A percentile compares a stretch with the other conserved stretches of the same genome.
Evolutionary conservation across 257 asterid species (phyloP).

Genomic region (Orobanche coerulescens): DNA sequence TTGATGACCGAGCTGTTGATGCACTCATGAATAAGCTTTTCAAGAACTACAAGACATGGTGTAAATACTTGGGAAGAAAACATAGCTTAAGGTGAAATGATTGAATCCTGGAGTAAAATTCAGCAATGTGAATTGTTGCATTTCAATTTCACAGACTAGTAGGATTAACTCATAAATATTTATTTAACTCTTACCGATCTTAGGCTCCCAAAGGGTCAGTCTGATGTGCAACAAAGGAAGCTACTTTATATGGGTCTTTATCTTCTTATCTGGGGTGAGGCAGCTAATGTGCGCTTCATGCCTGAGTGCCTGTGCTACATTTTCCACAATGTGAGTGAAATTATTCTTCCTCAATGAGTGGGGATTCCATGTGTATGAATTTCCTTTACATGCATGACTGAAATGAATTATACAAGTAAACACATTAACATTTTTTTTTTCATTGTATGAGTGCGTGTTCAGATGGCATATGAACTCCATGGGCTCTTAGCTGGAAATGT

Average conservation of each 20-base stretch:
- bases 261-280: constrained; percentile 99
- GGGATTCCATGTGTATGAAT: constrained; percentile 7
- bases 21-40: constrained; percentile 86
- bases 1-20: constrained; percentile 92
- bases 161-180: constrained; percentile 13
- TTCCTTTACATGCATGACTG: neutral
- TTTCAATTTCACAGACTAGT: neutral
- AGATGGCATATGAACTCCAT: constrained; percentile 99
- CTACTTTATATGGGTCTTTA: constrained; percentile 95
- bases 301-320: constrained; percentile 99
- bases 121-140: neutral
- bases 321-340: constrained; percentile 76
- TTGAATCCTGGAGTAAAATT: constrained; percentile 1
- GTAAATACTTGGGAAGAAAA: constrained; percentile 85
- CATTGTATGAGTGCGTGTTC: constrained; percentile 19
- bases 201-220: constrained; percentile 85
- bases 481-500: constrained; percentile 99
- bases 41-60: constrained; percentile 98
- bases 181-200: constrained; percentile 16
- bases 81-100: constrained; percentile 84
- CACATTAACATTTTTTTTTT: constrained; percentile 5
- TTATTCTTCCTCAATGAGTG: constrained; percentile 23
- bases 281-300: constrained; percentile 89
- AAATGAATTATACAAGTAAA: constrained; percentile 10
- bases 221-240: constrained; percentile 84